Percentiles rank a stretch among this genome's conserved stretches.
Conservation (phyloP, 768 basidiomycete genomes). For the Suillus decipiens region DNA sequence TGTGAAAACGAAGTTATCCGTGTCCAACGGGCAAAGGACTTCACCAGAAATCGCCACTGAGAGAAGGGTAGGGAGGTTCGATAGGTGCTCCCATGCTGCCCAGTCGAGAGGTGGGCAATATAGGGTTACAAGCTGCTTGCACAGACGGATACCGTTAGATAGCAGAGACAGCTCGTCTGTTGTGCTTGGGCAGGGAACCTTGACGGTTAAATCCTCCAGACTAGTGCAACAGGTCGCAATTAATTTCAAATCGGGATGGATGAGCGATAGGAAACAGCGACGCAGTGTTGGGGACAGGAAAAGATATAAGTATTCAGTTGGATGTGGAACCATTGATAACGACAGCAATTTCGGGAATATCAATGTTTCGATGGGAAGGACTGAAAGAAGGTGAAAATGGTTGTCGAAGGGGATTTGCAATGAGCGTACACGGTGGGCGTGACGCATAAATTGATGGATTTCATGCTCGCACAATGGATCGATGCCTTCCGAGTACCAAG, state of each 20-base stretch:
- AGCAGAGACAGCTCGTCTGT: not conserved
- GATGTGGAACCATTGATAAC: conserved; percentile 1
- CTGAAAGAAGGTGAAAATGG: conserved; percentile 6
- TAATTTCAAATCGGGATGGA: conserved; percentile 1
- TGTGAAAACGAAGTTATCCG: not conserved
- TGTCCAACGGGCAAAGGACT: conserved; percentile 1
- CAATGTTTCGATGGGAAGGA: not conserved
- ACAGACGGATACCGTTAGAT: not conserved
- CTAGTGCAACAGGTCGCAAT: not conserved
- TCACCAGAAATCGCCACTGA: not conserved
- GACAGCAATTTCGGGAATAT: not conserved
- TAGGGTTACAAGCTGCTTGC: not conserved
- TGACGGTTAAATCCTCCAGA: not conserved
- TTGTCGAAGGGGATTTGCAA: conserved; percentile 6
- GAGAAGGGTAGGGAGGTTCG: not conserved
- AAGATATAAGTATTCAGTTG: not conserved
- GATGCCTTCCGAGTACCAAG: conserved; percentile 1
- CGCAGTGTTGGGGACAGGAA: not conserved
- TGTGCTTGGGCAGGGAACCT: not conserved
- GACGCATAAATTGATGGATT: conserved; percentile 4
- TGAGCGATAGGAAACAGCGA: not conserved
- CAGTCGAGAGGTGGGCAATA: conserved; percentile 3
- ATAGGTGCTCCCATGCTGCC: conserved; percentile 1
- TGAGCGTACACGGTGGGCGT: conserved; percentile 2
- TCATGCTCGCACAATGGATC: not conserved